Evolutionary conservation across 768 basidiomycete genomes (phyloP), one percentile per base, ranked within the genome.

Genomic region (Pilatotrama ljubarskyi): DNA sequence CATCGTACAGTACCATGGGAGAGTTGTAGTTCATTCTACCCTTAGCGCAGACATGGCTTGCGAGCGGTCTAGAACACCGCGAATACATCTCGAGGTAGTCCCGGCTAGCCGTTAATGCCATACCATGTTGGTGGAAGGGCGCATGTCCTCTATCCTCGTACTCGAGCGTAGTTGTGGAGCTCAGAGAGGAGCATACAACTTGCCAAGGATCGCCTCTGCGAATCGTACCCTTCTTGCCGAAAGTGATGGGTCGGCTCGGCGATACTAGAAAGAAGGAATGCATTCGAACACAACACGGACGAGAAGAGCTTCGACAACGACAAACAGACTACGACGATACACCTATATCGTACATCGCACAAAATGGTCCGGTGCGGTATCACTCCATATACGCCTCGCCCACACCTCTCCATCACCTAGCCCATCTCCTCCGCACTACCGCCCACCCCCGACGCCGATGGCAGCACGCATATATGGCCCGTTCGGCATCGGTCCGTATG

Each of bases 381-480:
- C 59, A 60, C 50, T 10, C 44, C 32, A 9, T 20, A 24, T 29
- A 38, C 50, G 29, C 56, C 15, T 18, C 56, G 48, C 20, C 42
- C 42, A 44, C 43, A 32, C 48, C 48, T 18, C 41, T 13, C 42
- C 25, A 2, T 11, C 25, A 20, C 32, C 46, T 22, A 20, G 20
- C 15, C 15, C 37, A 15, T 18, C 22, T 1, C 3, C 47, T 5
- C 44, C 36, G 43, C 59, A 42, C 62, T 63, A 69, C 51, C 70
- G 63, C 55, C 70, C 70, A 15, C 67, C 69, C 35, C 70, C 70
- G 3, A 71, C 69, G 32, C 62, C 62, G 32, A 88, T 78, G 62
- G 84, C 76, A 42, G 85, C 79, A 61, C 88, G 82, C 75, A 89
- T 77, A 68, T 86, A 90, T 17, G 84, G 84, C 32, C 84, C 86